Evolutionary conservation across 108 stramenopile species (phyloP).

Genomic region (Fistulifera solaris): DNA sequence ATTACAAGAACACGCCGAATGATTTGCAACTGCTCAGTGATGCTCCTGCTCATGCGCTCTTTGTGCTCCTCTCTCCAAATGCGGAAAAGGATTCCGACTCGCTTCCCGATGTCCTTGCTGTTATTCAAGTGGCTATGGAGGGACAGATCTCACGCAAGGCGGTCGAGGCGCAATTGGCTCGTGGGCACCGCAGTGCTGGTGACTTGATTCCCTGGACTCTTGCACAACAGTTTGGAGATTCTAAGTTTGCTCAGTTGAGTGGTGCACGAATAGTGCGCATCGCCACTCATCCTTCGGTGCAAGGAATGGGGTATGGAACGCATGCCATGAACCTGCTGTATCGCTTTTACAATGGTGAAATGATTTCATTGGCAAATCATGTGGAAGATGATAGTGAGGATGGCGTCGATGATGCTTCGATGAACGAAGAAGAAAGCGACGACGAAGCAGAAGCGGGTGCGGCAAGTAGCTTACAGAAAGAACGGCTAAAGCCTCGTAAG

Average conservation of each 20-base stretch:
- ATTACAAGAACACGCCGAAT: slow-evolving; percentile 99
- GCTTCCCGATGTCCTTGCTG: slow-evolving; percentile 76
- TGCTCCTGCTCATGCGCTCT: slow-evolving; percentile 96
- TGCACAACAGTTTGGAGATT: slow-evolving; percentile 97
- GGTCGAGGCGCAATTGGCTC: slow-evolving; percentile 86
- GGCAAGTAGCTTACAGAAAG: slow-evolving; percentile 50
- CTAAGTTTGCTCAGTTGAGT: slow-evolving; percentile 86
- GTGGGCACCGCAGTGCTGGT: slow-evolving; percentile 92
- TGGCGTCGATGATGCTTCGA: slow-evolving; percentile 31
- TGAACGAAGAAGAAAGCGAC: slow-evolving; percentile 25
- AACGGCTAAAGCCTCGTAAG: slow-evolving; percentile 86
- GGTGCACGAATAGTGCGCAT: slow-evolving; percentile 96
- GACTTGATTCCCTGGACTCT: slow-evolving; percentile 99
- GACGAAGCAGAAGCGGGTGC: slow-evolving; percentile 21
- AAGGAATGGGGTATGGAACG: slow-evolving; percentile 96
- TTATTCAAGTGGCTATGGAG: slow-evolving; percentile 91
- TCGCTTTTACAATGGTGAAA: slow-evolving; percentile 93
- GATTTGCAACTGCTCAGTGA: slow-evolving; percentile 98
- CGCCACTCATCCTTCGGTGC: slow-evolving; percentile 95
- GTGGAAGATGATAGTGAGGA: slow-evolving; percentile 35
- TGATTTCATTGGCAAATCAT: slow-evolving; percentile 49
- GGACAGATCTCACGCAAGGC: slow-evolving; percentile 88
- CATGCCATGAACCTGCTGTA: slow-evolving; percentile 84
- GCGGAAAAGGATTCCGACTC: slow-evolving; percentile 70
- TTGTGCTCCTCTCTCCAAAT: slow-evolving; percentile 93